Evolutionary conservation across 441 rosid species (phyloP).

Genomic region (Populus hybrid): DNA sequence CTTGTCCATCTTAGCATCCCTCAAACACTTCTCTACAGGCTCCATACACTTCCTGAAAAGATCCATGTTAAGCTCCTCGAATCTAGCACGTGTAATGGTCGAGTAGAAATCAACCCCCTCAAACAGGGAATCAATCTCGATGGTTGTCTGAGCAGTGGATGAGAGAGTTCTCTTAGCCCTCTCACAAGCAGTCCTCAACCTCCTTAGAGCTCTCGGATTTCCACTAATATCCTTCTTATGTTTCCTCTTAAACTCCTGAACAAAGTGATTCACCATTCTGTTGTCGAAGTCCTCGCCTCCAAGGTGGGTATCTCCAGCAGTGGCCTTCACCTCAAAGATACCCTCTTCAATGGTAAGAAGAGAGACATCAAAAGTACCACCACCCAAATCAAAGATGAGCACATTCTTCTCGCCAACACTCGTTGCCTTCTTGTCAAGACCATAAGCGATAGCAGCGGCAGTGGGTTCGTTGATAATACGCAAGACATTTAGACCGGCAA

Average conservation of each 20-base stretch:
- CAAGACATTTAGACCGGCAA: constrained; percentile 64
- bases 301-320: constrained; percentile 69
- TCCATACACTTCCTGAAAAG: constrained; percentile 79
- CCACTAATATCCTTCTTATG: constrained; percentile 67
- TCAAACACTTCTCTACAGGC: constrained; percentile 69
- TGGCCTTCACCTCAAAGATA: constrained; percentile 67
- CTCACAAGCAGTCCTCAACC: constrained; percentile 55
- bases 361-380: constrained; percentile 76
- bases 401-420: constrained; percentile 70
- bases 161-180: constrained; percentile 56
- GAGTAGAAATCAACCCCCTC: constrained; percentile 71
- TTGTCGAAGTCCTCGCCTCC: constrained; percentile 76
- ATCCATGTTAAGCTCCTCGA: constrained; percentile 71
- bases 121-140: constrained; percentile 59
- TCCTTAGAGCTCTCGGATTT: constrained; percentile 60
- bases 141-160: constrained; percentile 54
- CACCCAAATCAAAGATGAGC: constrained; percentile 59
- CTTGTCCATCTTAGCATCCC: constrained; percentile 79
- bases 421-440: constrained; percentile 65
- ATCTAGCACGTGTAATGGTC: constrained; percentile 54
- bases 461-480: constrained; percentile 72
- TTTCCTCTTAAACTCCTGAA: constrained; percentile 73
- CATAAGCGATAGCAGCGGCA: constrained; percentile 71
- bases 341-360: constrained; percentile 71
- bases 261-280: constrained; percentile 74